Conservation (phyloP, 371 early-diverging fungal genomes). For the Mucor saturninus region DNA sequence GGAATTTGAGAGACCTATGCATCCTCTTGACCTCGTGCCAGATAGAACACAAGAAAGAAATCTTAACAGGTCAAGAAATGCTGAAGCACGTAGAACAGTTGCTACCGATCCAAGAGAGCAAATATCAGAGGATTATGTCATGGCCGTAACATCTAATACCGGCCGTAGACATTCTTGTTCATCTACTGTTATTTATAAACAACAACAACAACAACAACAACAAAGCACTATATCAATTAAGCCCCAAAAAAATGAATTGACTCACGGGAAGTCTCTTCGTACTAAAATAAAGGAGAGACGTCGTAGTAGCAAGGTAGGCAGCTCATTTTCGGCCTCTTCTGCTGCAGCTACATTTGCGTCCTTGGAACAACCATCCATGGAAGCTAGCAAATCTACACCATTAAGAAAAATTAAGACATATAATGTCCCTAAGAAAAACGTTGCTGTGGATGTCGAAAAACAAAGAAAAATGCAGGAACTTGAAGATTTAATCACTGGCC, state of each 20-base stretch:
- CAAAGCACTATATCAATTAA: background rate
- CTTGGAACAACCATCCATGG: constrained; percentile 3
- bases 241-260: background rate
- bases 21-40: constrained; percentile 4
- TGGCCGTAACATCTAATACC: background rate
- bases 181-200: constrained; percentile 17
- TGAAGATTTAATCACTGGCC: constrained; percentile 49
- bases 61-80: background rate
- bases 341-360: constrained; percentile 19
- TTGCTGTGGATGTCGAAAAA: constrained; percentile 30
- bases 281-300: constrained; percentile 21
- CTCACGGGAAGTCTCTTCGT: background rate
- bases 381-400: constrained; percentile 35
- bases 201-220: background rate
- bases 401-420: constrained; percentile 41
- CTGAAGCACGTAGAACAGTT: constrained; percentile 11
- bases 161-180: constrained; percentile 36
- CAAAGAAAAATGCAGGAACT: constrained; percentile 40
- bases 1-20: constrained; percentile 6
- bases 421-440: constrained; percentile 22
- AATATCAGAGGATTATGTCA: background rate
- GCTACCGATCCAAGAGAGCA: constrained; percentile 13
- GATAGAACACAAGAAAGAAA: constrained; percentile 1
- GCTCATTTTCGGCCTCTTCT: constrained; percentile 4
- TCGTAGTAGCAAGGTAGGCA: constrained; percentile 21